Evolutionary conservation across 352 stramenopile genomes (phyloP).

Genomic region (Globisporangium mamillatum): DNA sequence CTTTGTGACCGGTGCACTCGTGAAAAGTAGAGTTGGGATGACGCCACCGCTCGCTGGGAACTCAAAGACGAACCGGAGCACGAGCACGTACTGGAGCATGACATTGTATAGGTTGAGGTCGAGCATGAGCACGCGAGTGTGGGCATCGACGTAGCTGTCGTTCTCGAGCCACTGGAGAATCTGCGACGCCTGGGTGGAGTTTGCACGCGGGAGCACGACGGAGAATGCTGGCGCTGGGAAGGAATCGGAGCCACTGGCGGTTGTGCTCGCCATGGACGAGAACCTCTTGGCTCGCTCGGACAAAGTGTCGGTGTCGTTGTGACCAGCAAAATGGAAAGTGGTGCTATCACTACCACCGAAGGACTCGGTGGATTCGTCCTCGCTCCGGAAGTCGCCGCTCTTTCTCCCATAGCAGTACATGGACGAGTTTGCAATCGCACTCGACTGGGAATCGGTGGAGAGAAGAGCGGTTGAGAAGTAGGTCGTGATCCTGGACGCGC

Average conservation of each 20-base stretch:
- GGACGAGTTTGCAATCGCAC: background rate
- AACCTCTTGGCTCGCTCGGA: slow-evolving; percentile 33
- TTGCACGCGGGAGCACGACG: slow-evolving; percentile 29
- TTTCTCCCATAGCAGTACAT: slow-evolving; percentile 26
- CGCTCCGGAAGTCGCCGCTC: slow-evolving; percentile 21
- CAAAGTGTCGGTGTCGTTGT: slow-evolving; percentile 34
- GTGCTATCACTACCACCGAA: slow-evolving; percentile 17
- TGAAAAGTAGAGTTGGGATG: slow-evolving; percentile 23
- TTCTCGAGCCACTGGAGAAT: slow-evolving; percentile 28
- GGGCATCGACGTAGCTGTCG: slow-evolving; percentile 33
- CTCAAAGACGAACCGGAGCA: slow-evolving; percentile 47
- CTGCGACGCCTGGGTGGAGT: slow-evolving; percentile 13
- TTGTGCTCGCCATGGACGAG: slow-evolving; percentile 29
- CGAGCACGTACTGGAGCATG: slow-evolving; percentile 40
- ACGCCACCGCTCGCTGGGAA: slow-evolving; percentile 40
- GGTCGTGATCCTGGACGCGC: slow-evolving; percentile 26
- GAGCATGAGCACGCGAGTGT: slow-evolving; percentile 41
- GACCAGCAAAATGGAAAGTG: slow-evolving; percentile 29
- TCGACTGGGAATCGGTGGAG: background rate
- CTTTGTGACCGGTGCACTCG: slow-evolving; percentile 33
- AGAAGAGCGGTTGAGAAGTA: slow-evolving; percentile 24
- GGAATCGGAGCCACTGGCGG: slow-evolving; percentile 17
- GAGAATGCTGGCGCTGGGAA: slow-evolving; percentile 46
- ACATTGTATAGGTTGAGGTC: slow-evolving; percentile 49
- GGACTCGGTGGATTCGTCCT: slow-evolving; percentile 19